Evolutionary conservation across 2,329 filamentous ascomycete genomes (phyloP), one percentile per base, ranked within the genome.

Genomic region (Phaeoacremonium minimum): DNA sequence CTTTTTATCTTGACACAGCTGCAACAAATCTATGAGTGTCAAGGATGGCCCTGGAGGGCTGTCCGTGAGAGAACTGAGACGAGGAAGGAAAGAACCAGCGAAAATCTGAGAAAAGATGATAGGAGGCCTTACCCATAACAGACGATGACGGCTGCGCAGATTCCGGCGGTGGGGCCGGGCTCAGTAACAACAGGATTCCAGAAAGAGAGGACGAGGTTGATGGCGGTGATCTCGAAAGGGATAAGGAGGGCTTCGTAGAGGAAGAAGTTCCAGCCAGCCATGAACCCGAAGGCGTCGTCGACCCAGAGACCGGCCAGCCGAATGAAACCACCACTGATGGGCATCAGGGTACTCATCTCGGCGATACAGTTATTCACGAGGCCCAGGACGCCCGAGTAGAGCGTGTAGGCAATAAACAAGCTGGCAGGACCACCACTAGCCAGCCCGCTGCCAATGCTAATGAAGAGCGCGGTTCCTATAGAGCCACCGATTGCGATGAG

Each of bases 341-440:
- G 80, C 67, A 80, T 77, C 43, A 73, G 73, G 26, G 69, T 67
- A 18, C 65, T 71, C 79, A 84, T 83, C 54, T 84, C 80, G 7
- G 80, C 79, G 41, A 82, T 66, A 43, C 69, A 71, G 51, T 82
- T 83, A 66, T 82, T 83, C 51, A 83, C 73, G 32, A 80, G 61
- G 16, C 64, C 78, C 41, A 83, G 65, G 36, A 82, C 50, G 48
- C 63, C 53, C 26, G 64, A 66, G 52, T 83, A 80, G 30, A 78
- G 44, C 20, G 66, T 63, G 51, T 76, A 84, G 26, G 74, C 77
- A 39, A 84, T 52, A 42, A 85, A 65, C 28, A 83, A 58, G 39
- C 67, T 72, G 32, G 58, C 62, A 3, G 66, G 65, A 15, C 66
- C 66, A 18, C 65, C 66, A n/a, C 47, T 47, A 38, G 58, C 58